Evolutionary conservation across 2,329 filamentous ascomycete species (phyloP), one percentile per base, ranked within the genome.

Genomic region (Acrocalymma vagum): DNA sequence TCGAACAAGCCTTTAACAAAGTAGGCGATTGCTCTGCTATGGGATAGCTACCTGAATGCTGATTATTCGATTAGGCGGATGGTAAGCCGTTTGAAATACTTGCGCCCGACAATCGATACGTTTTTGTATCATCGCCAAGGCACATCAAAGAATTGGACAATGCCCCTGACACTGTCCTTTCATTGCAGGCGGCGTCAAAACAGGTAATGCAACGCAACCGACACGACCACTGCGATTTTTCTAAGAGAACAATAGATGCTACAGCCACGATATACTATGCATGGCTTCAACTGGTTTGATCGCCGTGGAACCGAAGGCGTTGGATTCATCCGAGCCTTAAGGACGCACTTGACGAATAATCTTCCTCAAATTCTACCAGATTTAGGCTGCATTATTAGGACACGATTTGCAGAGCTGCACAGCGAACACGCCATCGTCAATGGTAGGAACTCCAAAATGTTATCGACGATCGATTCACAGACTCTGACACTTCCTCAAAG

Each of bases 201-300:
- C 42, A 48, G 31, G 49, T 48, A 36, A 6, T 45, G 3, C 13
- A 8, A 7, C 13, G 8, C n/a, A 21, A 4, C 5, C 13, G 3
- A 51, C 48, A 14, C 13, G 17, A 31, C 7, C 9, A 21, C 13
- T 26, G 23, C 20, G 8, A 11, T 25, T 6, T 13, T 3, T 14
- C 18, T 11, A 29, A 11, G 6, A 13, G 16, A 6, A n/a, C 14
- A 20, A 13, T 30, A 49, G 41, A 42, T 48, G 10, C 42, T 63
- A 0, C 54, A 62, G 23, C 60, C 61, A 1, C 15, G 37, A 9
- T 60, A 55, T 21, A 52, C 56, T 0, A 57, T 60, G 62, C 29
- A 52, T 13, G 52, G 56, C 6, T 65, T 67, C 44, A 57, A 67
- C 26, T 68, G 64, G 64, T 50, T 53, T 26, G 55, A 67, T 20